Percentiles rank a stretch among this genome's conserved stretches.
Conservation (phyloP, 345 rosid genomes). For the Cardamine chenopodiifolia region DNA sequence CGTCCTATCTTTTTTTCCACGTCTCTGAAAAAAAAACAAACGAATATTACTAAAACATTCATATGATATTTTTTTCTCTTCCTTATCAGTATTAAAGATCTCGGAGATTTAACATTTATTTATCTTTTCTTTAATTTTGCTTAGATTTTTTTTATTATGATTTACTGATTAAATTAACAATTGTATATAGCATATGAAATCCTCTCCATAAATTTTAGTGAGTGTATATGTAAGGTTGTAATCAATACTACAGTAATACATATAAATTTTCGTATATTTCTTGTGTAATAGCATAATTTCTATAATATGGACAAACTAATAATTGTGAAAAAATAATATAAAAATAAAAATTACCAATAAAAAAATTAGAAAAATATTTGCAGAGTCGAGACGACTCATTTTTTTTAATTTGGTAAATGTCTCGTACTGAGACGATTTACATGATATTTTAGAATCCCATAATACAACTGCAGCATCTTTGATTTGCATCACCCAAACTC, state of each 20-base stretch:
- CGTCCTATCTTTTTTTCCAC: neutral
- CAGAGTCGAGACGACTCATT: no score
- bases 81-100: neutral
- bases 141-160: neutral
- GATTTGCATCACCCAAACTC: no score
- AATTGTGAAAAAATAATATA: no score
- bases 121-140: neutral
- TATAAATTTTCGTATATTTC: neutral
- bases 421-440: no score
- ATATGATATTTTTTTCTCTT: neutral
- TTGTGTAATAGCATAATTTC: no score
- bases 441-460: no score
- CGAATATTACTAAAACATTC: neutral
- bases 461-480: no score
- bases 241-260: neutral
- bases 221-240: neutral
- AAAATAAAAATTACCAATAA: no score
- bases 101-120: neutral
- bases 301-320: no score
- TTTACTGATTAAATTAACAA: neutral
- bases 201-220: neutral
- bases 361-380: no score
- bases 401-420: no score
- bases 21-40: neutral
- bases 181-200: neutral